Base-by-base conservation (phyloP, 208 protist genomes). In the Plasmodiophora brassicae region DNA sequence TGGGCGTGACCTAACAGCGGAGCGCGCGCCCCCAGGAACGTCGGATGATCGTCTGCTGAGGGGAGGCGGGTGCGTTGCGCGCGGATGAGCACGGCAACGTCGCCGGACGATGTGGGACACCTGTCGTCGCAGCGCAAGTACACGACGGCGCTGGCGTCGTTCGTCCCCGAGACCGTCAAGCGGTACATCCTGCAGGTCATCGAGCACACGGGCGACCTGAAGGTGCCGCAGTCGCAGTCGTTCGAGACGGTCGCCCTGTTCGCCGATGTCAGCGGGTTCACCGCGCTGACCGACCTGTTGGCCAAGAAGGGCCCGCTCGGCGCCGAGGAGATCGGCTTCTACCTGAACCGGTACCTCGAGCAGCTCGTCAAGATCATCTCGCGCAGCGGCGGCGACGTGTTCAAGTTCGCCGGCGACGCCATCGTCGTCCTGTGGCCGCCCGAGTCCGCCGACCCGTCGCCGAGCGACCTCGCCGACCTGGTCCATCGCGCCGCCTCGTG, bases 401-500 rank as follows among this genome's bases (percentile, higher is more conserved):
- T 90, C n/a, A 90, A 90, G 65, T 90, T 90, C 39, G 88, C 88
- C 14, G 88, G 88, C 1, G 88, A 90, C 50, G 88, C 88, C 39
- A 90, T 90, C 39, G 38, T 90, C 14, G 88, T 90, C 8, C 20
- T 90, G 25, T 90, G 88, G 88, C 88, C 88, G 1, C 46, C 10
- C 35, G 86, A 85, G 28, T 1, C 8, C 5, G 60, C 86, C 43
- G 25, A 32, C 32, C 14, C n/a, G 65, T 78, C 65, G 65, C n/a
- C 65, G 20, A 78, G 5, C 5, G 65, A 78, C n/a, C 65, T 78
- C 10, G 65, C 65, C 65, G 65, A 78, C 41, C 32, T 78, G 65
- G 65, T 78, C 45, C 85, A 90, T 54, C 88, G 88, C 10, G 88
- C 88, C 20, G 44, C 39, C 25, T 85, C 85, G 32, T 90, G 88